A percentile compares a stretch with the other conserved stretches of the same genome.
These are phyloP conservation scores for Apiospora koreana DNA, from an alignment of 2,329 filamentous ascomycete species.

Conservation along the genomic window DNA sequence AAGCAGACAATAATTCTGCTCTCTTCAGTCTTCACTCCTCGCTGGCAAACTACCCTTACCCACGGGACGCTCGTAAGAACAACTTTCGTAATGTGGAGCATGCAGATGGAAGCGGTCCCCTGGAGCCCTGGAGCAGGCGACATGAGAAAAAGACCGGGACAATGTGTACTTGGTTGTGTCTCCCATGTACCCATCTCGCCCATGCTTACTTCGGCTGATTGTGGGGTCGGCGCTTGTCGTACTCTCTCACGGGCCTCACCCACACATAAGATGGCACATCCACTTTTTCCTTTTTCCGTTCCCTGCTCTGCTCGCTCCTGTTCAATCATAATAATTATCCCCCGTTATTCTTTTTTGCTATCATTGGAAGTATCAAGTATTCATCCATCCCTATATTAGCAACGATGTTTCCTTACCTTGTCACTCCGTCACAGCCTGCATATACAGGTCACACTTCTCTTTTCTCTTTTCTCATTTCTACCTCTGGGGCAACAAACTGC, in stretches of 20 bases:
- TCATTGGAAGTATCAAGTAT: too few relatives aligned
- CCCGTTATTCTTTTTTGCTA: neutral
- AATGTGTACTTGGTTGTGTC: constrained; percentile 2
- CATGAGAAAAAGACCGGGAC: constrained; percentile 8
- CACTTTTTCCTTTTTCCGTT: neutral
- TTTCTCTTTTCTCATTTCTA: too few relatives aligned
- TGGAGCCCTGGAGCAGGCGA: constrained; percentile 4
- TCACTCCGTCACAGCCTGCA: too few relatives aligned
- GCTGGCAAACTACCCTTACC: constrained; percentile 11
- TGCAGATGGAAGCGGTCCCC: constrained; percentile 14
- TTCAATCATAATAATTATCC: neutral
- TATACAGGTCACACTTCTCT: too few relatives aligned
- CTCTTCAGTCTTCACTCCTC: constrained; percentile 8
- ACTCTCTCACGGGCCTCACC: constrained; percentile 8
- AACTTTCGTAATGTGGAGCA: constrained; percentile 16
- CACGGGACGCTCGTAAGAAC: constrained; percentile 12
- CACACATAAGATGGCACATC: constrained; percentile 17
- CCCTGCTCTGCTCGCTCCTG: neutral
- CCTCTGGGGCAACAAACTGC: too few relatives aligned
- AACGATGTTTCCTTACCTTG: neutral
- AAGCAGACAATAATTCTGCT: constrained; percentile 11
- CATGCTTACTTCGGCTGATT: constrained; percentile 10
- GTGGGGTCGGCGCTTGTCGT: constrained; percentile 9
- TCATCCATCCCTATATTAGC: constrained; percentile 4
- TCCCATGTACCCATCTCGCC: neutral